phyloP scores from a whole-genome alignment of 2,329 filamentous ascomycete genomes.

The Coniochaeta ligniaria region DNA sequence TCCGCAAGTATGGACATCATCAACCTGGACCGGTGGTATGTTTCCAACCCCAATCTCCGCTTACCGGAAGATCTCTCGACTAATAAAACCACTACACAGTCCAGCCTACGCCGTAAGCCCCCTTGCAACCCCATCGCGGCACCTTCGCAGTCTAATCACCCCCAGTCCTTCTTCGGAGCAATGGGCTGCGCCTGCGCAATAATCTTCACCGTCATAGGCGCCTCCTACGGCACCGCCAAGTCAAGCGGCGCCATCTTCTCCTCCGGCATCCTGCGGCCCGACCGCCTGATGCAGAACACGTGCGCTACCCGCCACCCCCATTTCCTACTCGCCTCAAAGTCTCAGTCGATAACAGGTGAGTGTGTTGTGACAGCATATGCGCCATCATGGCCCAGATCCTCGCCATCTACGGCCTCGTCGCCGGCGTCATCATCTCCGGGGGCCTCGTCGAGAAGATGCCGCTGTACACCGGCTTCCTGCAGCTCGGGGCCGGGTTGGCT shows the following conservation, averaged over 20 bases:
- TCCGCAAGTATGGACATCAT: slow-evolving; percentile 20
- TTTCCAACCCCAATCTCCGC: not conserved
- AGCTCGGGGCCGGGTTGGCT: slow-evolving; percentile 74
- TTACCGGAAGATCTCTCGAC: not conserved
- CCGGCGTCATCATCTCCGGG: slow-evolving; percentile 80
- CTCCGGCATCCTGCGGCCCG: slow-evolving; percentile 96
- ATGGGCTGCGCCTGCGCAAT: slow-evolving; percentile 78
- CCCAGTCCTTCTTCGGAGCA: slow-evolving; percentile 79
- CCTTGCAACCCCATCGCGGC: not conserved
- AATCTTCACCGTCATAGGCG: slow-evolving; percentile 53
- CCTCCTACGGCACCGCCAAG: slow-evolving; percentile 98
- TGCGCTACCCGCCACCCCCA: not conserved
- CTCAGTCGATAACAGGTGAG: slow-evolving; percentile 14
- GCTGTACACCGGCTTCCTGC: slow-evolving; percentile 78
- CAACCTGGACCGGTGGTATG: slow-evolving; percentile 29
- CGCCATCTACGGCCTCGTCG: slow-evolving; percentile 93
- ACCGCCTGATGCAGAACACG: slow-evolving; percentile 99
- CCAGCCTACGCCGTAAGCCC: slow-evolving; percentile 36
- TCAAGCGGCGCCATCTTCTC: slow-evolving; percentile 97
- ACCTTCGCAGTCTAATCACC: not conserved
- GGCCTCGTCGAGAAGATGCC: slow-evolving; percentile 63
- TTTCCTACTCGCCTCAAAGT: not conserved
- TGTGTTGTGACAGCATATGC: slow-evolving; percentile 51
- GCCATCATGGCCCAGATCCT: slow-evolving; percentile 99
- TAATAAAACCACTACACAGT: slow-evolving; percentile 16